Evolutionary conservation across 2,329 filamentous ascomycete species (phyloP), one percentile per base, ranked within the genome.

Genomic region (Colletotrichum sublineola): DNA sequence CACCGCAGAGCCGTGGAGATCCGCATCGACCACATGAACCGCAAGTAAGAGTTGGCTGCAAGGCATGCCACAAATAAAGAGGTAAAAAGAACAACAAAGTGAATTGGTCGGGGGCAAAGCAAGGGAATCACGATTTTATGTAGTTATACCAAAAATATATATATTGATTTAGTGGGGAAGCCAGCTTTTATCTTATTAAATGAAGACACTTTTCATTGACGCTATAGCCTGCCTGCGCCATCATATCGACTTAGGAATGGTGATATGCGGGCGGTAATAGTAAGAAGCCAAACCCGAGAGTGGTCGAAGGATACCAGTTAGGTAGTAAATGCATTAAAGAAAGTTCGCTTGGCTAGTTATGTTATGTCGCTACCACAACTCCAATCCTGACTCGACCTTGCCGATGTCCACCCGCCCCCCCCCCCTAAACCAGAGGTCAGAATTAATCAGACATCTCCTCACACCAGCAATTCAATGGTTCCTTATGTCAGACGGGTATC

Each of bases 1-100:
- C 96, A 99, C 85, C 91, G 94, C 79, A 87, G 96, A 65, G 93
- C 97, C 0, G 94, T 97, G 4, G 91, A 96, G 78, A 96, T 99
- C 79, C 90, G 91, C 61, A 91, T 97, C 63, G 81, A 85, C 74
- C 80, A 87, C 78, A 81, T 88, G 80, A 79, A 83, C 66, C 56
- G 61, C 56, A 71, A 73, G 63, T 74, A 57, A 36, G 24, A 20
- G 3, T 9, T 12, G 14, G 14, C 1, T 9, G 36, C 20, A 14
- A 14, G 50, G 9, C 40, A 31, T 44, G 42, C 4, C 24, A 63
- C n/a, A 18, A 38, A 20, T 1, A 29, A 33, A 29, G 38, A 11
- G 36, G n/a, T 33, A 56, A 38, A 31, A 31, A 50, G 24, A n/a
- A 50, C 15, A 11, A 18, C 33, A 63, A 62, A 58, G 36, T 38